A percentile compares a stretch with the other conserved stretches of the same genome.
phyloP scores from a whole-genome alignment of 768 basidiomycete genomes.

The Russula vinacea region DNA sequence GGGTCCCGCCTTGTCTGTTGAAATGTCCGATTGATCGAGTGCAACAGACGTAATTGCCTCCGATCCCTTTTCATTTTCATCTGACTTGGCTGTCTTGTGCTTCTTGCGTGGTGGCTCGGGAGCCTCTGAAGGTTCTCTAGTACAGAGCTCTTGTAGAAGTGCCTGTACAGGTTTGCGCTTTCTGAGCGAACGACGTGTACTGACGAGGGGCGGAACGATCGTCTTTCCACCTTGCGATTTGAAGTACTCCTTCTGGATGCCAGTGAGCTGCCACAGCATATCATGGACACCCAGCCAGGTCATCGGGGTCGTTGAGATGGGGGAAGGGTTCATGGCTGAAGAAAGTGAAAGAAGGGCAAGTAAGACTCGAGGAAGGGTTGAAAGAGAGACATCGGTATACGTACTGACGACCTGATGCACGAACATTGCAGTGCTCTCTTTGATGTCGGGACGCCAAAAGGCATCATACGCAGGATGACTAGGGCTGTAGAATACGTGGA shows the following conservation, averaged over 20 bases:
- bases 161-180: constrained; percentile 27
- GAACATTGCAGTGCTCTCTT: constrained; percentile 22
- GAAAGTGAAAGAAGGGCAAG: not conserved
- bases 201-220: constrained; percentile 3
- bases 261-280: constrained; percentile 30
- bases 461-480: constrained; percentile 26
- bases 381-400: constrained; percentile 4
- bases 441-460: constrained; percentile 28
- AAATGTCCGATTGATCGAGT: constrained; percentile 1
- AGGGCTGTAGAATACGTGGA: constrained; percentile 26
- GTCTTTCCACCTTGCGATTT: constrained; percentile 19
- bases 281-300: constrained; percentile 28
- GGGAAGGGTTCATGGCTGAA: constrained; percentile 15
- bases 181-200: constrained; percentile 25
- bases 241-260: constrained; percentile 27
- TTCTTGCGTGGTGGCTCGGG: constrained; percentile 28
- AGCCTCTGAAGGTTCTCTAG: constrained; percentile 20
- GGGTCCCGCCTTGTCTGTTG: constrained; percentile 11
- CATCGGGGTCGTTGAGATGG: constrained; percentile 26
- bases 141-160: constrained; percentile 7
- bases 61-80: constrained; percentile 11
- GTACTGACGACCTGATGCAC: constrained; percentile 27
- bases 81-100: constrained; percentile 14
- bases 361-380: not conserved
- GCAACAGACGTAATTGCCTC: not conserved